Evolutionary conservation across 495 filamentous ascomycete genomes (phyloP), one percentile per base, ranked within the genome.

Genomic region (Penicillium tannophilum): DNA sequence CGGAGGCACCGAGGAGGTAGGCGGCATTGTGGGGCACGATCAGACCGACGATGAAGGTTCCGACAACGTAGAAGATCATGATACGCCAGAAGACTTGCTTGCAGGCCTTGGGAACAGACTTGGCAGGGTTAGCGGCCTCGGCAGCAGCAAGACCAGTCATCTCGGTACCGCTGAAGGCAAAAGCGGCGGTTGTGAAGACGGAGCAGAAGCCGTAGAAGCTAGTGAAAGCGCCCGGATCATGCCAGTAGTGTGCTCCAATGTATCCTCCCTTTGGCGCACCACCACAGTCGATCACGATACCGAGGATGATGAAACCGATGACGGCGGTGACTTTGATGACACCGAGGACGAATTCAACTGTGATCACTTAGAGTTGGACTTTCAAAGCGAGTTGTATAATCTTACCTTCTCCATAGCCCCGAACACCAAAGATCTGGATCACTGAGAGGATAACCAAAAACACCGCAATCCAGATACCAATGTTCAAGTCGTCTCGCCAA

Each of bases 21-120:
- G 41, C 58, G 36, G 71, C 82, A 63, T 84, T 70, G 50, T 77
- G 78, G 16, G 81, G 79, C n/a, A 94, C 78, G 19, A 92, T 81
- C 35, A 94, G 77, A 26, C 89, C 88, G 58, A 94, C 79, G 56
- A 93, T 85, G 63, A 90, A 83, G 41, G 91, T 83, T 49, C 82
- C 83, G 9, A 92, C 70, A 52, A 94, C 79, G 66, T 92, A 94
- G 71, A 94, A 91, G 61, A 83, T 71, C 41, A 86, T 76, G 63
- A 92, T 89, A 66, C 88, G 86, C 87, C 87, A 90, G 67, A 90
- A 90, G 39, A 90, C 84, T 67, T 90, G 87, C 73, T 89, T 89
- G 63, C 84, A 84, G 20, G 88, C 88, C 28, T 82, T 80, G 12
- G 88, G 88, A 4, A 90, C 72, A 1, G 84, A 69, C 69, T 85